Percentiles rank a stretch among this genome's conserved stretches.
These are phyloP conservation scores for Aspergillus bombycis DNA, from an alignment of 2,329 filamentous ascomycete species.

Conservation along the genomic window DNA sequence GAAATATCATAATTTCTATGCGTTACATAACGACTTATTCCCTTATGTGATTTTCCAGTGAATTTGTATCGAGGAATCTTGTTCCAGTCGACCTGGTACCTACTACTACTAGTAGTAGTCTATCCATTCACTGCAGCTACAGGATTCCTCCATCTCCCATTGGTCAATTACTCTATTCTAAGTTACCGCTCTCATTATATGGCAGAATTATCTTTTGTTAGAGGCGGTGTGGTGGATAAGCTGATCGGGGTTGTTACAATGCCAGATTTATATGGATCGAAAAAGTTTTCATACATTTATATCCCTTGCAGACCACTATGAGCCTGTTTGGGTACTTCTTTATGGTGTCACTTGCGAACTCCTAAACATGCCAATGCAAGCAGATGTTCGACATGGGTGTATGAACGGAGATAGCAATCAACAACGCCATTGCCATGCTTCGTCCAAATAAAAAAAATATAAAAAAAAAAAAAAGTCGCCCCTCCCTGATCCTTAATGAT, in stretches of 20 bases:
- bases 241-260: neutral
- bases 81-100: neutral
- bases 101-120: neutral
- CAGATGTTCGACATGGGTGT: conserved; percentile 8
- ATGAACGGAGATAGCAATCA: conserved; percentile 9
- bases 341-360: neutral
- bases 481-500: conserved; percentile 14
- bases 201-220: neutral
- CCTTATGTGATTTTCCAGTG: neutral
- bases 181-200: neutral
- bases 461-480: conserved; percentile 3
- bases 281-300: neutral
- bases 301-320: neutral
- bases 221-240: neutral
- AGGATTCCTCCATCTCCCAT: neutral
- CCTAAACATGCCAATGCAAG: conserved; percentile 32
- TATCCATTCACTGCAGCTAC: neutral
- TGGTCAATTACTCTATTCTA: neutral
- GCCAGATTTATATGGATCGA: neutral
- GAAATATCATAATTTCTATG: neutral
- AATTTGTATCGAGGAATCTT: neutral
- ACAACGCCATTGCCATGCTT: conserved; percentile 22
- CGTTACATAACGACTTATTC: neutral
- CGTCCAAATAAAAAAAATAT: neutral
- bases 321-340: neutral